phyloP scores from a whole-genome alignment of 2,329 filamentous ascomycete genomes.

The Fusarium guadeloupense region DNA sequence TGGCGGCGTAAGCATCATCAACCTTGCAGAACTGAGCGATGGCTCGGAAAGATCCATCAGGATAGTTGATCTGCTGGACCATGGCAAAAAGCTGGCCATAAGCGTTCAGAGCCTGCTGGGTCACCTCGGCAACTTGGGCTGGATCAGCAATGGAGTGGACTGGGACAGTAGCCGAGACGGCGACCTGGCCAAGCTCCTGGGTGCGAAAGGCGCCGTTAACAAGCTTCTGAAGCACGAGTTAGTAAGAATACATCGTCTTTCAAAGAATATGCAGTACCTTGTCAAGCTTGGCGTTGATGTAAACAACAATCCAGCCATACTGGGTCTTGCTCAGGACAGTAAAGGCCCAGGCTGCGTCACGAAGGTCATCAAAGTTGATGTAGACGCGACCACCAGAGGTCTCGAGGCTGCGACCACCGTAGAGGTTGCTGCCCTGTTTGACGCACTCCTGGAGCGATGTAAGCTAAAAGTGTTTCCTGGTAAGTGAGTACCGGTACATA shows the following conservation, averaged over 20 bases:
- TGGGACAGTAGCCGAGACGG: constrained; percentile 40
- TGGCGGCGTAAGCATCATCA: constrained; percentile 53
- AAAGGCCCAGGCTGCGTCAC: constrained; percentile 64
- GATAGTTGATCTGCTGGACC: constrained; percentile 52
- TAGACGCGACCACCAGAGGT: constrained; percentile 56
- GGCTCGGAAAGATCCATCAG: constrained; percentile 56
- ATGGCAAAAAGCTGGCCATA: constrained; percentile 65
- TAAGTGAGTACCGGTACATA: constrained; percentile 44
- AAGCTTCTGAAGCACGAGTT: background rate
- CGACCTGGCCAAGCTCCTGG: constrained; percentile 43
- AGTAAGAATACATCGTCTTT: background rate
- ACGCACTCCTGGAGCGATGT: constrained; percentile 51
- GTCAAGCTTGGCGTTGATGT: constrained; percentile 22
- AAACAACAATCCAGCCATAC: constrained; percentile 55
- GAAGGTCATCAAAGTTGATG: constrained; percentile 67
- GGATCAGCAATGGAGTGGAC: constrained; percentile 30
- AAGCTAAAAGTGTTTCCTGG: background rate
- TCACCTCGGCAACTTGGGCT: constrained; percentile 50
- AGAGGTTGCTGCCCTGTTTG: constrained; percentile 45
- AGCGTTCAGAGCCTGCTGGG: constrained; percentile 50
- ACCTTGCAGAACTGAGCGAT: constrained; percentile 64
- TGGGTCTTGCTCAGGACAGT: constrained; percentile 56
- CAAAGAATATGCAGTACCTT: constrained; percentile 18
- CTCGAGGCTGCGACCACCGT: constrained; percentile 52
- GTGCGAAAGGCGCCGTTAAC: constrained; percentile 10